Base-by-base conservation (phyloP, 2,329 filamentous ascomycete species). In the Xylariomycetidae sp. region DNA sequence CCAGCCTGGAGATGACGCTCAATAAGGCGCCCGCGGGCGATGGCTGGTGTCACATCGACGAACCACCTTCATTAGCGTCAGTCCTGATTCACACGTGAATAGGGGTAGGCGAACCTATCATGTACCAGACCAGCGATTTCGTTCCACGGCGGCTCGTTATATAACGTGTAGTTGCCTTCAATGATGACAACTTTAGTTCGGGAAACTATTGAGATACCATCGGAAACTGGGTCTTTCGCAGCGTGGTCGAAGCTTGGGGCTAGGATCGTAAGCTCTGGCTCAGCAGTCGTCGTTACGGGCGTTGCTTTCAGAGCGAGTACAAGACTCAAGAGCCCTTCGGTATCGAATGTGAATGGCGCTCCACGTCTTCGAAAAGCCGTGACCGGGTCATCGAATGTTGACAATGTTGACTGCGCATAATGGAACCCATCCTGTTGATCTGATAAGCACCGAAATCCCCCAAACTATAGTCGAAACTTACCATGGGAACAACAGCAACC, bases 21-120 rank as follows among this genome's bases (percentile, higher is more conserved):
- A 1, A 65, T 63, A 12, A 66, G 52, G 10, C 65, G 49, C n/a
- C 43, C 40, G 16, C 56, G 43, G 3, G 64, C 63, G 14, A 62
- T 43, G 3, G 39, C 35, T 3, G 57, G 43, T 25, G 66, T 60
- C 0, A 64, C 58, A 18, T 61, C 49, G 0, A 70, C 57, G 14
- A 67, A 60, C 42, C 63, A 61, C n/a, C n/a, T n/a, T n/a, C n/a
- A n/a, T n/a, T n/a, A n/a, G n/a, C n/a, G n/a, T n/a, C n/a, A n/a
- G n/a, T n/a, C n/a, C n/a, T n/a, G n/a, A n/a, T n/a, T n/a, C n/a
- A n/a, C n/a, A n/a, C n/a, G n/a, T n/a, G n/a, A n/a, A n/a, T n/a
- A n/a, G n/a, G n/a, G n/a, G n/a, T n/a, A n/a, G n/a, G n/a, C n/a
- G n/a, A n/a, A n/a, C 2, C 54, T 53, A n/a, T 63, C 59, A 34